phyloP scores from a whole-genome alignment of 768 basidiomycete genomes.

The Suillus clintonianus region DNA sequence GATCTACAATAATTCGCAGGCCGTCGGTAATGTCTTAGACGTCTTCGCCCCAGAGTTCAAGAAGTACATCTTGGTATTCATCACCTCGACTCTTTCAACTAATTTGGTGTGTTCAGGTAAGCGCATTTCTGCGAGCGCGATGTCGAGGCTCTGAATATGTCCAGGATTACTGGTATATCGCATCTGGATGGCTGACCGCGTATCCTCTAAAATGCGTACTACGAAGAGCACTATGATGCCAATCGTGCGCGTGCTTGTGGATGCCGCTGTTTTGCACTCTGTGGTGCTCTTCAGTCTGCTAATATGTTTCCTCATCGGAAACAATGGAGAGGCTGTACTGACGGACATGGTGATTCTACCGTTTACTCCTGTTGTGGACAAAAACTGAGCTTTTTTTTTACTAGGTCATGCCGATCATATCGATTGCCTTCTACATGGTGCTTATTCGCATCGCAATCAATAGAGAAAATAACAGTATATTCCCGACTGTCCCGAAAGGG shows the following conservation, averaged over 20 bases:
- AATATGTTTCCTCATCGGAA: not conserved
- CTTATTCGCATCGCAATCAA: not conserved
- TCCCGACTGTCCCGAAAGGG: too few relatives aligned
- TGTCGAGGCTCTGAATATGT: not conserved
- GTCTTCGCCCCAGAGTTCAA: not conserved
- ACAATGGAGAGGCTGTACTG: conserved; percentile 6
- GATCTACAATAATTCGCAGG: not conserved
- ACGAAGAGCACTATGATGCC: not conserved
- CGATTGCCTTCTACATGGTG: not conserved
- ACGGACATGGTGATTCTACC: conserved; percentile 1
- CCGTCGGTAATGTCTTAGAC: not conserved
- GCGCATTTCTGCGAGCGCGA: not conserved
- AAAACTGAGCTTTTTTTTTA: not conserved
- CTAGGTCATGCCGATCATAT: not conserved
- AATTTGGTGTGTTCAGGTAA: conserved; percentile 8
- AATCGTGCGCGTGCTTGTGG: conserved; percentile 1
- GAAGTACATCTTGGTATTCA: not conserved
- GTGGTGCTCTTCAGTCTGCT: not conserved
- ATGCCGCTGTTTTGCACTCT: conserved; percentile 7
- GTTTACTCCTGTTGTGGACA: not conserved
- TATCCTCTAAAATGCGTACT: not conserved
- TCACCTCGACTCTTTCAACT: not conserved
- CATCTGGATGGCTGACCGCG: conserved; percentile 2
- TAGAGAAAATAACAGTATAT: not conserved
- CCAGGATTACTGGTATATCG: conserved; percentile 1